These are phyloP conservation scores for Melaleuca quinquenervia DNA, from an alignment of 345 rosid genomes.

Conservation along the genomic window DNA sequence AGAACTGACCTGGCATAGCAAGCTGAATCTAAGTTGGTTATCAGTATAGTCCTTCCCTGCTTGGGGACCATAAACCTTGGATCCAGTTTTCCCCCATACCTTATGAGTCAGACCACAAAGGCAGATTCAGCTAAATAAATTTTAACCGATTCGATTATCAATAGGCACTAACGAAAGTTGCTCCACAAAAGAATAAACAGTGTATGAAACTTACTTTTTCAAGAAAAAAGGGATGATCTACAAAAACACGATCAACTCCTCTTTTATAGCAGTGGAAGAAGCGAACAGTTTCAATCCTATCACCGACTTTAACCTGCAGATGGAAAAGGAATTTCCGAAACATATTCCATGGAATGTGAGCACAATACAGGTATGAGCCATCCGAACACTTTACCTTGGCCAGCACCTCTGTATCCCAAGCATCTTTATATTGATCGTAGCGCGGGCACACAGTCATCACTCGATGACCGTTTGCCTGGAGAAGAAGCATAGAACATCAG, in stretches of 20 bases:
- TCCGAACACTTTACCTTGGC: conserved; percentile 4
- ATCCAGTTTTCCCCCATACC: conserved; percentile 92
- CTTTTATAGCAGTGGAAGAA: conserved; percentile 30
- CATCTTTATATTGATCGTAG: conserved; percentile 33
- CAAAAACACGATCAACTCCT: conserved; percentile 29
- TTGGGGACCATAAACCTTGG: conserved; percentile 77
- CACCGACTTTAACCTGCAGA: conserved; percentile 15
- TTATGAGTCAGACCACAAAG: conserved; percentile 6
- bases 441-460: conserved; percentile 28
- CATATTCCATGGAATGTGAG: neutral
- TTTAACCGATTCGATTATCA: neutral
- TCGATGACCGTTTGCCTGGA: conserved; percentile 29
- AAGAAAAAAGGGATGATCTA: conserved; percentile 32
- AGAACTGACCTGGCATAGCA: conserved; percentile 61
- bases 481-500: neutral
- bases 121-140: neutral
- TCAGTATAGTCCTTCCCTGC: conserved; percentile 72
- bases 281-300: conserved; percentile 12
- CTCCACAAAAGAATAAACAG: neutral
- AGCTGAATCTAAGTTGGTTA: conserved; percentile 80
- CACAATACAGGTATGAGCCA: neutral
- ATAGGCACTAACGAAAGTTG: neutral
- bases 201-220: conserved; percentile 42
- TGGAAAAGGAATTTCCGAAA: neutral
- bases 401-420: conserved; percentile 20